These are phyloP conservation scores for Taiozyma sp. DNA, from an alignment of 1,139 yeast genomes.

Conservation along the genomic window DNA sequence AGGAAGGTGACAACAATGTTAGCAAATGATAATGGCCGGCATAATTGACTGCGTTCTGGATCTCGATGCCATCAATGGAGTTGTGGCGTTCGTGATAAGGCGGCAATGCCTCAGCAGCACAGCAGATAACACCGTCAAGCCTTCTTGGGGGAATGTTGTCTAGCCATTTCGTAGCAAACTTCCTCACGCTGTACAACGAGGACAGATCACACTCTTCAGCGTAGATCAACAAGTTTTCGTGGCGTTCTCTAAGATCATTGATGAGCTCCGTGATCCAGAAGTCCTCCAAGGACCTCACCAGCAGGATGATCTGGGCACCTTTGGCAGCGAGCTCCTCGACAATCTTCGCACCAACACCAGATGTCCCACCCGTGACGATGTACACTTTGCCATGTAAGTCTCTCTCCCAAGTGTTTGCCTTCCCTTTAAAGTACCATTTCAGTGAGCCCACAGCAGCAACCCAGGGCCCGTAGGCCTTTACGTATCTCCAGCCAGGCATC, in stretches of 20 bases:
- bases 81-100: conserved; percentile 52
- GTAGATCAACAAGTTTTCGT: conserved; percentile 70
- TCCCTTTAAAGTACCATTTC: conserved; percentile 74
- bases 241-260: conserved; percentile 64
- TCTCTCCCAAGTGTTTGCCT: conserved; percentile 83
- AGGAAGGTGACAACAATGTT: conserved; percentile 71
- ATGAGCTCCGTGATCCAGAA: conserved; percentile 77
- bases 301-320: conserved; percentile 83
- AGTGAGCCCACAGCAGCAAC: conserved; percentile 39
- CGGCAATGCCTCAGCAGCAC: conserved; percentile 83
- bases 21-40: conserved; percentile 75
- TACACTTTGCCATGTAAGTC: conserved; percentile 89
- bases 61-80: conserved; percentile 78
- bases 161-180: conserved; percentile 91
- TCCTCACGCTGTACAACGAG: conserved; percentile 70
- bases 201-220: conserved; percentile 85
- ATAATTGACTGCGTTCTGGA: conserved; percentile 79
- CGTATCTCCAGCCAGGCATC: conserved; percentile 65
- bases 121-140: conserved; percentile 80
- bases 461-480: conserved; percentile 51
- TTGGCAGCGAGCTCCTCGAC: conserved; percentile 66
- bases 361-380: conserved; percentile 82
- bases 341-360: conserved; percentile 80
- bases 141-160: conserved; percentile 89
- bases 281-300: conserved; percentile 61